These are phyloP conservation scores for Paxillus involutus DNA, from an alignment of 768 basidiomycete genomes.

Conservation along the genomic window DNA sequence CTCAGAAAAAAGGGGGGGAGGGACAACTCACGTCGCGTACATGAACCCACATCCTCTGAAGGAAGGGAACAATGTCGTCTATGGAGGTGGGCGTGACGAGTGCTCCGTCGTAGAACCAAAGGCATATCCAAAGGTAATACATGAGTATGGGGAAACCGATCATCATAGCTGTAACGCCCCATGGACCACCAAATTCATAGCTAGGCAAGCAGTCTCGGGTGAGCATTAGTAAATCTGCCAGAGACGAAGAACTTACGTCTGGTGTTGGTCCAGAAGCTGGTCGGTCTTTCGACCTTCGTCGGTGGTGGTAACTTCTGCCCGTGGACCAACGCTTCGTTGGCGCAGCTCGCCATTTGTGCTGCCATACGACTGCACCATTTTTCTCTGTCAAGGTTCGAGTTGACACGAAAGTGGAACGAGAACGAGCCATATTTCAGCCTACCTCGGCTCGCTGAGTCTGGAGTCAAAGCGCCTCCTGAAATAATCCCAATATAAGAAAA, in stretches of 20 bases:
- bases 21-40: slow-evolving; percentile 61
- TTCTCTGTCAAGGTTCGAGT: slow-evolving; percentile 2
- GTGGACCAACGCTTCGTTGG: slow-evolving; percentile 24
- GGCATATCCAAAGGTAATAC: slow-evolving; percentile 99
- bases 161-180: slow-evolving; percentile 92
- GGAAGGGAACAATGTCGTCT: slow-evolving; percentile 75
- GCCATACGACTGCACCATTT: slow-evolving; percentile 31
- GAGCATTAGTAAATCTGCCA: neutral
- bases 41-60: slow-evolving; percentile 83
- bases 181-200: slow-evolving; percentile 96
- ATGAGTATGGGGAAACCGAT: slow-evolving; percentile 90
- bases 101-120: slow-evolving; percentile 93
- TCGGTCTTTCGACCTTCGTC: slow-evolving; percentile 77
- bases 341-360: slow-evolving; percentile 25
- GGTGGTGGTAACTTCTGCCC: slow-evolving; percentile 41
- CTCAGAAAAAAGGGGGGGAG: neutral
- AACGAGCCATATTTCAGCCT: neutral
- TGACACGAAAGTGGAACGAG: slow-evolving; percentile 12
- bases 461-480: slow-evolving; percentile 23
- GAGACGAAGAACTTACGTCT: slow-evolving; percentile 39
- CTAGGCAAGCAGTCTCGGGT: slow-evolving; percentile 39
- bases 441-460: slow-evolving; percentile 4
- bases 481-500: neutral
- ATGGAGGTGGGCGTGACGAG: slow-evolving; percentile 67
- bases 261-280: slow-evolving; percentile 70